Evolutionary conservation across 352 stramenopile species (phyloP), one percentile per base, ranked within the genome.

Genomic region (Phytophthora cactorum): DNA sequence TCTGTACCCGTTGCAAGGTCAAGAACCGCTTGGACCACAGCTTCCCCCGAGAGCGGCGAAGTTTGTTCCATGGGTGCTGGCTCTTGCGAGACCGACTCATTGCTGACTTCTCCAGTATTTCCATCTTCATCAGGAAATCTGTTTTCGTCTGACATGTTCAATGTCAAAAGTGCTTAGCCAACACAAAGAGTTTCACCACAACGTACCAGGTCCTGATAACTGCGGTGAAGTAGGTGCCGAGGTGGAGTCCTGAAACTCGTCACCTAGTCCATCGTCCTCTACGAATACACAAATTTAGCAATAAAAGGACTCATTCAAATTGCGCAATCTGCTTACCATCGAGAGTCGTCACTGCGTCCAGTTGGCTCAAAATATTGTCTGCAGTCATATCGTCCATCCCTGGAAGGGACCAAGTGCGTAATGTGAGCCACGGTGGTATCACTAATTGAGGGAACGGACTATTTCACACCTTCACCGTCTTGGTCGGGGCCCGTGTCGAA

Each of bases 311-410:
- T 55, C 6, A 36, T 15, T 43, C 50, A 6, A 4, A n/a, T 28
- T 45, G 10, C 3, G 12, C 15, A 51, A 34, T 25, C 14, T 36
- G 10, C 32, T 17, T 43, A 79, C 72, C 68, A 44, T 75, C 68
- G 7, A 77, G 72, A 17, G 29, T 63, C 36, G 68, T 80, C 7
- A 77, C 59, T 2, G 63, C 65, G 34, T 84, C 70, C 7, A 84
- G 28, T 38, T 84, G 75, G 9, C 73, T 72, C 1, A 86, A 53
- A 36, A 84, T 68, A 22, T 75, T 64, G 8, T 84, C 75, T 31
- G 70, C 54, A 12, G 58, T 71, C 32, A 73, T 25, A n/a, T 50
- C 68, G n/a, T 29, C 54, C 8, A 51, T 0, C n/a, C 27, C 70
- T 73, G 12, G 9, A 28, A 52, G 17, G 17, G 28, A 38, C 12